Evolutionary conservation across 2,329 filamentous ascomycete species (phyloP), one percentile per base, ranked within the genome.

Genomic region (Epichloe sp.): DNA sequence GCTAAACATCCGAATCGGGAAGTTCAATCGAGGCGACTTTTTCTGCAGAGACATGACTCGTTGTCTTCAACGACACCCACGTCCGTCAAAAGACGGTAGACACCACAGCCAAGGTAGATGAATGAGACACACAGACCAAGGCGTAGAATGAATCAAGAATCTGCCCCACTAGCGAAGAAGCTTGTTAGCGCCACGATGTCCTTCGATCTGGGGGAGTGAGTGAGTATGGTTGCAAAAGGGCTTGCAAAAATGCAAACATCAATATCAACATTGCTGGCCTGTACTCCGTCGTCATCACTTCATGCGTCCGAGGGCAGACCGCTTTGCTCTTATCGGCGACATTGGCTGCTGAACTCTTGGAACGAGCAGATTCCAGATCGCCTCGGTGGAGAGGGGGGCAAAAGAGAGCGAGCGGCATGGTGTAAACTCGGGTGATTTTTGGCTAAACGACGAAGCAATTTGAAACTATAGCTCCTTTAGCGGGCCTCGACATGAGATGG

Each of bases 1-100:
- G 35, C 44, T 37, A 10, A 14, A 21, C 17, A 43, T 49, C 47
- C 31, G 23, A 49, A 49, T 49, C 47, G 47, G 47, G 47, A 43
- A 43, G 26, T 26, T 43, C 38, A 43, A 34, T 36, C 23, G 47
- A 49, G 38, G 17, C 34, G 12, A 36, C 40, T 21, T 3, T 21
- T 21, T 21, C 19, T 43, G 47, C 40, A 43, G 47, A 21, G n/a
- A 12, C 31, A 49, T 48, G 47, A 48, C 26, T 43, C 47, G 38
- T 42, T 34, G 38, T 36, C 37, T 15, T 47, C 35, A 40, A 36
- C 26, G 23, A 40, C 35, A 12, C 38, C 38, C 11, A 21, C 35
- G 35, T n/a, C 21, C 8, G 8, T 31, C 26, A 8, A 31, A 10
- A 31, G 26, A 11, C 26, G 8, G 26, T 31, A 31, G 26, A 10